A percentile compares a stretch with the other conserved stretches of the same genome.
These are phyloP conservation scores for Colletotrichum scovillei DNA, from an alignment of 2,329 filamentous ascomycete species.

Conservation along the genomic window DNA sequence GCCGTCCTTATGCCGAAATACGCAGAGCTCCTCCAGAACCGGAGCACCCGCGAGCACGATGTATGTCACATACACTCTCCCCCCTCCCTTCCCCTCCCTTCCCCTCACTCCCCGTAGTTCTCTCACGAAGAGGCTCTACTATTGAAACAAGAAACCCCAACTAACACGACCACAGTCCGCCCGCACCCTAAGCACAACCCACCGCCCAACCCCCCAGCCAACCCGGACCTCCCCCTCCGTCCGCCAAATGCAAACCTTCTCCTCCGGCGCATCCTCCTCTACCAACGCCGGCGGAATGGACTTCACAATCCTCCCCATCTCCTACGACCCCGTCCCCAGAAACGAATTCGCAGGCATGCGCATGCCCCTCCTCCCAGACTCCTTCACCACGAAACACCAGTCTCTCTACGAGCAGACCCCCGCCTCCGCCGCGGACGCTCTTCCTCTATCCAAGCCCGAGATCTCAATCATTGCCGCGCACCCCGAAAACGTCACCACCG, in stretches of 20 bases:
- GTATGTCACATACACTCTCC: conserved; percentile 45
- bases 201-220: conserved; percentile 59
- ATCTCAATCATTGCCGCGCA: conserved; percentile 68
- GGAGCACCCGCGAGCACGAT: conserved; percentile 50
- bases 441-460: conserved; percentile 53
- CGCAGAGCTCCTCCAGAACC: conserved; percentile 55
- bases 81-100: neutral
- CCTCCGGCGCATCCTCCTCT: conserved; percentile 53
- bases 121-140: neutral
- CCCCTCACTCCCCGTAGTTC: too few species aligned
- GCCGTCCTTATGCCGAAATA: conserved; percentile 59
- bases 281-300: conserved; percentile 55
- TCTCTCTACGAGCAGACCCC: conserved; percentile 49
- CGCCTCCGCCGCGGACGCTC: conserved; percentile 43
- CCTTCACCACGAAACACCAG: conserved; percentile 57
- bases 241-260: conserved; percentile 74
- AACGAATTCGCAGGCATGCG: conserved; percentile 56
- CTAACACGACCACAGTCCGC: conserved; percentile 42
- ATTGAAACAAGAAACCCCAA: neutral
- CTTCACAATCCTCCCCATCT: conserved; percentile 63
- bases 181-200: conserved; percentile 58
- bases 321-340: conserved; percentile 45
- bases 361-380: conserved; percentile 71
- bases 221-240: conserved; percentile 47
- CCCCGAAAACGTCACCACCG: conserved; percentile 63